These are phyloP conservation scores for Lithospermum erythrorhizon DNA, from an alignment of 257 asterid genomes.

Conservation along the genomic window DNA sequence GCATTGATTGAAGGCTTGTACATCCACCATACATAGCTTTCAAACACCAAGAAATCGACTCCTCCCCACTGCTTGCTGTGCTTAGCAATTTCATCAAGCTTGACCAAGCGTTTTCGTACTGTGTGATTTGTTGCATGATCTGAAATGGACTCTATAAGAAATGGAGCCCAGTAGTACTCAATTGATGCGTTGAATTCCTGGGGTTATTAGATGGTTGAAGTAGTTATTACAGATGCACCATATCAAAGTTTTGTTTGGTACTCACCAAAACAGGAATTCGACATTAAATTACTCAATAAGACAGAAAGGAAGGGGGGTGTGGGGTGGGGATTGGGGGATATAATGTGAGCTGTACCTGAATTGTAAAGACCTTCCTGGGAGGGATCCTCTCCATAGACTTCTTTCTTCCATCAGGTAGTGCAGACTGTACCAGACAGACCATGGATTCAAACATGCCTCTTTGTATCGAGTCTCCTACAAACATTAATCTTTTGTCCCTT, in stretches of 20 bases:
- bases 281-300: too few relatives aligned
- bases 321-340: too few relatives aligned
- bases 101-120: slow-evolving; percentile 48
- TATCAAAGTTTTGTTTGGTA: not conserved
- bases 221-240: not conserved
- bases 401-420: slow-evolving; percentile 36
- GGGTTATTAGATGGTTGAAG: slow-evolving; percentile 1
- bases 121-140: slow-evolving; percentile 77
- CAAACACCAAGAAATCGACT: slow-evolving; percentile 62
- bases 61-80: slow-evolving; percentile 68
- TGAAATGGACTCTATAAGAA: slow-evolving; percentile 70
- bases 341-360: slow-evolving; percentile 37
- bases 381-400: slow-evolving; percentile 55
- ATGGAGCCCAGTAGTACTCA: slow-evolving; percentile 97
- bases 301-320: too few relatives aligned
- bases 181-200: slow-evolving; percentile 75
- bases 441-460: slow-evolving; percentile 94
- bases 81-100: slow-evolving; percentile 66
- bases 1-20: slow-evolving; percentile 66
- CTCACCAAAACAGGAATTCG: too few relatives aligned
- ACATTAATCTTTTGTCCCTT: slow-evolving; percentile 78
- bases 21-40: slow-evolving; percentile 99
- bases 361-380: slow-evolving; percentile 58
- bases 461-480: slow-evolving; percentile 81
- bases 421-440: slow-evolving; percentile 70